Conservation (phyloP, 1,284 basidiomycete genomes). For the Ganoderma lingzhi region DNA sequence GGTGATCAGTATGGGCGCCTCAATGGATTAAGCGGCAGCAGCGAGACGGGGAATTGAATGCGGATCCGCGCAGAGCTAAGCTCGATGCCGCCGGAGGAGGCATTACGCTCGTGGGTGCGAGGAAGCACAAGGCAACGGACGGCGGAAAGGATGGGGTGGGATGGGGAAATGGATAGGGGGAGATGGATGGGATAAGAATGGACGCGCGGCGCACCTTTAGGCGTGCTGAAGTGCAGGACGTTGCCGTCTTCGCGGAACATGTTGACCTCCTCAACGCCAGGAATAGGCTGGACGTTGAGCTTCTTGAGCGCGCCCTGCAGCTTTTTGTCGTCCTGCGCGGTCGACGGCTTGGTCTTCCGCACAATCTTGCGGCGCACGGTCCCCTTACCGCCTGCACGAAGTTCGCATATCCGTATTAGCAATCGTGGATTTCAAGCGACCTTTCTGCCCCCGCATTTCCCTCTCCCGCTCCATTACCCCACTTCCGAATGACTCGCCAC, state of each 20-base stretch:
- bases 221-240: slow-evolving; percentile 95
- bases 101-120: not conserved
- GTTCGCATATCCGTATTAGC: slow-evolving; percentile 21
- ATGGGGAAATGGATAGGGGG: slow-evolving; percentile 6
- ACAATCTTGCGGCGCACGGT: slow-evolving; percentile 97
- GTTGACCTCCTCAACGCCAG: slow-evolving; percentile 99
- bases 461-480: not conserved
- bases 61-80: slow-evolving; percentile 4
- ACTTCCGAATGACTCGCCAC: not conserved
- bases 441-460: slow-evolving; percentile 5
- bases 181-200: not conserved
- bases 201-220: slow-evolving; percentile 80
- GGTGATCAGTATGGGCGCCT: slow-evolving; percentile 9
- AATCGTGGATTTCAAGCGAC: not conserved
- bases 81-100: not conserved
- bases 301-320: slow-evolving; percentile 98
- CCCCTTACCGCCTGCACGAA: slow-evolving; percentile 84
- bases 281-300: slow-evolving; percentile 94
- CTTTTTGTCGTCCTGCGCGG: slow-evolving; percentile 97
- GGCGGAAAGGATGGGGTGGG: slow-evolving; percentile 5
- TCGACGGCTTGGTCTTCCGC: slow-evolving; percentile 89
- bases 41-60: not conserved
- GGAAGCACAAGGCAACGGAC: not conserved
- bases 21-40: slow-evolving; percentile 8
- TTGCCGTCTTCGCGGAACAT: slow-evolving; percentile 99